Evolutionary conservation across 371 early-diverging fungal genomes (phyloP).

Genomic region (Haplosporangium sp.): DNA sequence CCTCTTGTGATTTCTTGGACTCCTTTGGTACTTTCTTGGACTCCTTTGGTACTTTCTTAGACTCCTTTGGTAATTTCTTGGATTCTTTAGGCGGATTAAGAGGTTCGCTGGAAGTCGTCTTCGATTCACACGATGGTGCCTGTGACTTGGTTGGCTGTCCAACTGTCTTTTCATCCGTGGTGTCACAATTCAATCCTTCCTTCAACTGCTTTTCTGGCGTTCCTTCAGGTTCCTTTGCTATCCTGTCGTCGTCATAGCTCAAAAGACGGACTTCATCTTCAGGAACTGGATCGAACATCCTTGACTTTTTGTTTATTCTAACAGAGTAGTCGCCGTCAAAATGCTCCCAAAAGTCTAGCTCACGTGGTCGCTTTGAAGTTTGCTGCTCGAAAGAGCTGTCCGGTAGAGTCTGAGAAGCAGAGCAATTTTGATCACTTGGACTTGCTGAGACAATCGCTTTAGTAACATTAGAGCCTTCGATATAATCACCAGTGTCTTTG

Average conservation of each 20-base stretch:
- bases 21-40: no score
- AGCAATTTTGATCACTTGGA: background rate
- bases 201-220: background rate
- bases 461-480: no score
- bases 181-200: background rate
- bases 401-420: no score
- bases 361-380: slow-evolving; percentile 2
- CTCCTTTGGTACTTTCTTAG: no score
- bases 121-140: no score
- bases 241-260: background rate
- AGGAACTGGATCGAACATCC: background rate
- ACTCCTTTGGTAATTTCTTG: no score
- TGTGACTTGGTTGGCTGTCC: background rate
- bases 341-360: background rate
- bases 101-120: no score
- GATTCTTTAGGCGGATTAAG: no score
- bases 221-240: background rate
- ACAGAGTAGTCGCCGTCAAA: background rate
- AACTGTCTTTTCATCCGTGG: background rate
- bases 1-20: no score
- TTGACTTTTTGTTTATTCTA: background rate
- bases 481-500: no score
- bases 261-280: background rate
- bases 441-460: background rate
- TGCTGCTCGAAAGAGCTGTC: background rate